Evolutionary conservation across 176 grass and related monocot genomes (phyloP), one percentile per base, ranked within the genome.

Genomic region (Poa annua): DNA sequence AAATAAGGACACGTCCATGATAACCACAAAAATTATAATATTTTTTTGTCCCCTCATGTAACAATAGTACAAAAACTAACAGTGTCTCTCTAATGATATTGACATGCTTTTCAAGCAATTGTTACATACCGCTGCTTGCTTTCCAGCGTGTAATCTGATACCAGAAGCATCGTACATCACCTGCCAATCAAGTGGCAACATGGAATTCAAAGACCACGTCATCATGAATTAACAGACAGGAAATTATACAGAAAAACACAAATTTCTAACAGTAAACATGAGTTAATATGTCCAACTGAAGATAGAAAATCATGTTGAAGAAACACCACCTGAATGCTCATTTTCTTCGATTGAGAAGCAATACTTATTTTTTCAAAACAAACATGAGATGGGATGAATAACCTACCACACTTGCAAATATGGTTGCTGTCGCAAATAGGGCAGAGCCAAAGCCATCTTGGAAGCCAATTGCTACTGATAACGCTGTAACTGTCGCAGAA

Each of bases 111-210:
- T 48, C 44, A 53, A 49, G 7, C 45, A 81, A 6, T 8, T 75
- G n/a, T 67, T 57, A 19, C 29, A 62, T 90, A 99, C 96, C 93
- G 78, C 93, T 76, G 96, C 96, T 77, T 99, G 96, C 82, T 83
- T 99, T 86, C 96, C 96, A 85, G 96, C 93, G 78, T 99, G 96
- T 50, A 99, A 69, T 85, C 96, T 91, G 85, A 99, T 88, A 81
- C 96, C 96, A 90, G 92, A 99, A 87, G 96, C 96, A 89, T 99
- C 96, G 3, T 99, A 99, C 96, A 99, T 99, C 47, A 99, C 96
- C 96, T 99, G 87, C 50, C 54, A 83, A 80, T 83, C 66, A 83
- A 79, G 29, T 75, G 56, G 79, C 6, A 53, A 15, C 67, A 79
- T 7, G 16, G 21, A 75, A 78, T 38, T 49, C 12, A 67, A 22